Evolutionary conservation across 2,329 filamentous ascomycete genomes (phyloP), one percentile per base, ranked within the genome.

Genomic region (Colletotrichum navitas): DNA sequence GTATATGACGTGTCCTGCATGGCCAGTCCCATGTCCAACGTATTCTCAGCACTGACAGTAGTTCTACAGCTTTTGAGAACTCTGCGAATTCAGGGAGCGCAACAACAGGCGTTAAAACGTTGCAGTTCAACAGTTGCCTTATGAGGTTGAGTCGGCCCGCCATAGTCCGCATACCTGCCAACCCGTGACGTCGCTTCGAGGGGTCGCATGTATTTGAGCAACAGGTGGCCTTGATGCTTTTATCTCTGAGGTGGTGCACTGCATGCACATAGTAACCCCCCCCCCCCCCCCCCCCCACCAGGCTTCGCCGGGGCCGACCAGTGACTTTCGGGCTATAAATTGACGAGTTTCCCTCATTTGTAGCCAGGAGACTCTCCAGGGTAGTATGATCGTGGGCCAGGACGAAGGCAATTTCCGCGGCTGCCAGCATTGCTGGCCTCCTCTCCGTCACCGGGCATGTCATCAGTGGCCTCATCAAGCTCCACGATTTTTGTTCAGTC

Each of bases 381-480:
- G 3, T 49, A 6, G 4, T 14, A 14, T 26, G n/a, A 5, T n/a
- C n/a, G 11, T 24, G n/a, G 7, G n/a, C n/a, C 45, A 10, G 10
- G 45, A 52, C 41, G 60, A 34, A 63, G 21, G 32, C 60, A 1
- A n/a, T 63, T 5, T 39, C 45, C 3, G 63, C 54, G 29, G 63
- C 54, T 8, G 63, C 63, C 29, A 45, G 63, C n/a, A 45, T 66
- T 21, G 54, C 41, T 29, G 63, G 63, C 11, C 16, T 59, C 2
- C 54, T 60, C 10, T 39, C 52, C 43, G 29, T 59, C 18, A n/a
- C 63, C 1, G 54, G 43, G 2, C 54, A 66, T 7, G 16, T 59
- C n/a, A 36, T 66, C n/a, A 49, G 4, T 45, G 63, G 63, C 14
- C 54, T 59, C 32, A 11, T 32, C 21, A 66, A 59, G 32, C n/a